Conservation (phyloP, 768 basidiomycete genomes). For the Kwoniella mangroviensis region DNA sequence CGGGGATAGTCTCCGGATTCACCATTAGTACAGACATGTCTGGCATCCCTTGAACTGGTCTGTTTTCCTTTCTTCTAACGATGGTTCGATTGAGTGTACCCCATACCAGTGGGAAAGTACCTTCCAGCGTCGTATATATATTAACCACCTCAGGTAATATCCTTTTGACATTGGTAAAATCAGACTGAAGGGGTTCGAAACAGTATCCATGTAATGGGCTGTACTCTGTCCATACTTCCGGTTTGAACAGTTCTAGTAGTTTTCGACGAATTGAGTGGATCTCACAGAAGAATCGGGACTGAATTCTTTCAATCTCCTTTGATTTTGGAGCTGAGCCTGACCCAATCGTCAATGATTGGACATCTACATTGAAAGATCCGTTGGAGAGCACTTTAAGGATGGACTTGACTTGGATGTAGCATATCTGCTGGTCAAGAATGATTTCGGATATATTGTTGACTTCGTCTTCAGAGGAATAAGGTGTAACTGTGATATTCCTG, state of each 20-base stretch:
- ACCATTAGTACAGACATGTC: neutral
- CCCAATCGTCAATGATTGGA: neutral
- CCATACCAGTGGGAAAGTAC: neutral
- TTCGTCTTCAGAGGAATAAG: neutral
- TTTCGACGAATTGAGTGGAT: neutral
- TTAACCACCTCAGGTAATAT: neutral
- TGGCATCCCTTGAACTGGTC: too few species aligned
- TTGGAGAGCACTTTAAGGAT: neutral
- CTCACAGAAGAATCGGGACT: neutral
- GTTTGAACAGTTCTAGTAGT: neutral
- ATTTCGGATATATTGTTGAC: neutral
- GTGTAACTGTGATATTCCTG: neutral
- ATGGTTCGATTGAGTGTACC: neutral
- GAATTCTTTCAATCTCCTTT: neutral
- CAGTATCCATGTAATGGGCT: neutral
- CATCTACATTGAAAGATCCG: neutral
- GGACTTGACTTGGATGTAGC: neutral
- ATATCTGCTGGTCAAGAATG: neutral
- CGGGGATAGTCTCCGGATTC: neutral
- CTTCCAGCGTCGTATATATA: neutral
- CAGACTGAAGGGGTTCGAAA: neutral
- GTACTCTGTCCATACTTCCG: neutral
- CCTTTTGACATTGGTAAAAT: neutral
- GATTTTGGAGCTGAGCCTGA: neutral
- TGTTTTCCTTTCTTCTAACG: neutral